Evolutionary conservation across 1,139 yeast species (phyloP).

Genomic region (Groenewaldozyma auringiensis): DNA sequence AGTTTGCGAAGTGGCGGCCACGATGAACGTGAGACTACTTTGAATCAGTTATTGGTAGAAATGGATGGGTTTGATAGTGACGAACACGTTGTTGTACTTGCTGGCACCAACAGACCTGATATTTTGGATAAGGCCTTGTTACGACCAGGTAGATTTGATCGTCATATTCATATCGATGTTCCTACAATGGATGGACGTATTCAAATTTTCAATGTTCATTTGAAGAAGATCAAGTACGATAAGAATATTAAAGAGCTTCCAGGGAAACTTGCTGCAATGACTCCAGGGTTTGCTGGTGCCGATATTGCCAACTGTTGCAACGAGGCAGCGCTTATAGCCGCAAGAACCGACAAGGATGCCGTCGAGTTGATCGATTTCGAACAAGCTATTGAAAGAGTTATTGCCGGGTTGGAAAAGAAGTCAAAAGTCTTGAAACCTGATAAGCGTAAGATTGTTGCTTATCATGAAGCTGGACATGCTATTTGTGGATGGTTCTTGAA

Average conservation of each 20-base stretch:
- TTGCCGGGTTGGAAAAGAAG: slow-evolving; percentile 93
- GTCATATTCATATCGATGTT: slow-evolving; percentile 83
- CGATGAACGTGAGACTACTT: slow-evolving; percentile 94
- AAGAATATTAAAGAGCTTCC: slow-evolving; percentile 49
- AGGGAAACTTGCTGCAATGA: slow-evolving; percentile 86
- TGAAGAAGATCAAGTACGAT: slow-evolving; percentile 54
- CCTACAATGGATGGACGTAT: slow-evolving; percentile 94
- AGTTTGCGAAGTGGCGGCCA: slow-evolving; percentile 77
- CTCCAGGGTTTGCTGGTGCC: slow-evolving; percentile 98
- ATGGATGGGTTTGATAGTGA: slow-evolving; percentile 92
- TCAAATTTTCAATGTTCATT: slow-evolving; percentile 81
- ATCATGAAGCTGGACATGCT: slow-evolving; percentile 98
- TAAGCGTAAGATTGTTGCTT: slow-evolving; percentile 86
- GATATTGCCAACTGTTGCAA: slow-evolving; percentile 96
- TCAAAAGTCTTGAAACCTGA: slow-evolving; percentile 73
- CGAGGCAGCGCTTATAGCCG: slow-evolving; percentile 95
- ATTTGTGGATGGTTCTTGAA: slow-evolving; percentile 93
- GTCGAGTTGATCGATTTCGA: slow-evolving; percentile 80
- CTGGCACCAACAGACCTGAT: slow-evolving; percentile 95
- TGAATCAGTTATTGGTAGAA: slow-evolving; percentile 90
- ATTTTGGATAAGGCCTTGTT: slow-evolving; percentile 84
- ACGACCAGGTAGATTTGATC: slow-evolving; percentile 96
- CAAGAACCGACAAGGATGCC: slow-evolving; percentile 63
- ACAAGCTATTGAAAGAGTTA: slow-evolving; percentile 92
- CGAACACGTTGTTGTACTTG: slow-evolving; percentile 92